Base-by-base conservation (phyloP, 768 basidiomycete genomes). In the Termitomyces sp. region DNA sequence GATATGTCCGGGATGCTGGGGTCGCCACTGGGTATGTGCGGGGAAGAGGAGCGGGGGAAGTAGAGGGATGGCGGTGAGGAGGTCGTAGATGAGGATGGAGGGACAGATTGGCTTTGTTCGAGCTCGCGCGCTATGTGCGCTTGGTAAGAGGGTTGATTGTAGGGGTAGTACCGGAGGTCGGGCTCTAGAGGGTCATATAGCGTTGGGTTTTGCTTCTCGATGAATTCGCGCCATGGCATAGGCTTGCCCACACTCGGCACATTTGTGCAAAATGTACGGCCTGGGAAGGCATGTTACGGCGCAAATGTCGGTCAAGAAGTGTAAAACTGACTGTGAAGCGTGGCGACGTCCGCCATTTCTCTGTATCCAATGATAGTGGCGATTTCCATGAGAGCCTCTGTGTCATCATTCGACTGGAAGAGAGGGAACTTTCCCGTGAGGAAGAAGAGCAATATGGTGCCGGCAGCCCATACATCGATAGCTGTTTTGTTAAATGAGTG, bases 381-480 rank as follows among this genome's bases (percentile, higher is more conserved):
- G 54, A 98, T 88, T 72, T 99, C 97, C 87, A 98, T 90, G 20
- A 98, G 76, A 6, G 95, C 97, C 70, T 99, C 96, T 36, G 87
- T 82, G 68, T 99, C 97, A 65, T 98, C 94, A 65, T 83, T 90
- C 20, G 94, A 93, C 64, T 93, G 90, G 73, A 98, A 94, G 29
- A 98, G 72, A 1, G 97, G 97, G 67, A 98, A 99, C 64, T 96
- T 97, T 45, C 85, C 82, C 0, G 87, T 88, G 36, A 99, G 77
- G 74, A 98, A 95, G 74, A 95, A 95, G 6, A 98, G 79, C 0
- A 99, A 73, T 54, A 98, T 97, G 66, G 88, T 86, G 0, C 97
- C 97, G 7, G 85, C 92, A 0, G 95, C 88, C 97, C 97, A 99
- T 47, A 98, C 83, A 64, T 99, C 97, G 67, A 98, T 88, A 2